phyloP scores from a whole-genome alignment of 179 eudicot genomes.

The Amaranthus tricolor region DNA sequence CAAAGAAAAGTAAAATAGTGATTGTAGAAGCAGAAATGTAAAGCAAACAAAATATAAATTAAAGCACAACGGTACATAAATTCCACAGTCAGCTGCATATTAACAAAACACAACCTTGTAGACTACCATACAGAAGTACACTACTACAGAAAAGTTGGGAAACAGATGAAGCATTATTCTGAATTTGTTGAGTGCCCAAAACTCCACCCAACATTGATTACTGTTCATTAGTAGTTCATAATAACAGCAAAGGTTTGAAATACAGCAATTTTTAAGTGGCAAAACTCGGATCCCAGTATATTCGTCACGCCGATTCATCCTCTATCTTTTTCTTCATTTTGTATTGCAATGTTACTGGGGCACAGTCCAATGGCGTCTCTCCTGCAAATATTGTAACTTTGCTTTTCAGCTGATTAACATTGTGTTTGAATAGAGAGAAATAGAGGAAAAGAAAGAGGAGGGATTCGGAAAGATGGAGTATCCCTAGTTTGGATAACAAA shows the following conservation, averaged over 20 bases:
- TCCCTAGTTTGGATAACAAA: too few relatives aligned
- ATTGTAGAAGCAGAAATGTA: too few relatives aligned
- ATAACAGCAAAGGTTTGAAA: conserved; percentile 15
- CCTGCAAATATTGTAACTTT: conserved; percentile 44
- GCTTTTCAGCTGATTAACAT: background rate
- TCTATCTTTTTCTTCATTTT: conserved; percentile 81
- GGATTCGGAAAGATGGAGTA: too few relatives aligned
- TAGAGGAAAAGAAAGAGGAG: background rate
- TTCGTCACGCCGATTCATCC: conserved; percentile 32
- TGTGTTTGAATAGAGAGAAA: background rate
- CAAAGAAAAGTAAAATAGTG: too few relatives aligned
- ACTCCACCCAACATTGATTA: background rate
- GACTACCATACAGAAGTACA: background rate
- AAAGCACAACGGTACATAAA: background rate
- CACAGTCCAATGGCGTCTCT: conserved; percentile 96
- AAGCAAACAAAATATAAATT: background rate
- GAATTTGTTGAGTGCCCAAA: background rate
- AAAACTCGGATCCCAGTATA: conserved; percentile 13
- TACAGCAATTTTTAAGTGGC: conserved; percentile 14
- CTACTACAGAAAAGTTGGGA: background rate
- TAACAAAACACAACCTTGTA: background rate
- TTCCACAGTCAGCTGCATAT: background rate
- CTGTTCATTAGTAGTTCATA: background rate
- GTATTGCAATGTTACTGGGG: conserved; percentile 88
- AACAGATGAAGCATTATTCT: background rate